Evolutionary conservation across 139 green algal genomes (phyloP).

Genomic region (Trebouxia sp.): DNA sequence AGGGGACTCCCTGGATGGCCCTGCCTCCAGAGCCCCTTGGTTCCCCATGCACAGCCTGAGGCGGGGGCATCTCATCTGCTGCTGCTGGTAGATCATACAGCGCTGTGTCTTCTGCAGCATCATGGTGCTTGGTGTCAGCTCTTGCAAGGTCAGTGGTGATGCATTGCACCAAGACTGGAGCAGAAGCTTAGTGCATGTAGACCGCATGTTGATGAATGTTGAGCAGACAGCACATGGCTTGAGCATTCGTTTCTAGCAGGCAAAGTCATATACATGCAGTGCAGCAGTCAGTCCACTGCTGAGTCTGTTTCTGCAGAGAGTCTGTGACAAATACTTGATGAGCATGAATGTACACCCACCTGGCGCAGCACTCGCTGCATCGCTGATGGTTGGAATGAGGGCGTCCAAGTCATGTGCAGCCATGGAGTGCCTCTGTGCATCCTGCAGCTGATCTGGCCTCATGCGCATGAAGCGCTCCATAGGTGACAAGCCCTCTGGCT

Average conservation of each 20-base stretch:
- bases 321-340: too few relatives aligned
- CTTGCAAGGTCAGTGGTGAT: too few relatives aligned
- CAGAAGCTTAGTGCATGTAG: too few relatives aligned
- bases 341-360: too few relatives aligned
- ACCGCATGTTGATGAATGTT: too few relatives aligned
- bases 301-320: too few relatives aligned
- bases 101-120: background rate
- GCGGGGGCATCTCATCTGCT: conserved; percentile 2
- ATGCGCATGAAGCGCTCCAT: conserved; percentile 30
- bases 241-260: too few relatives aligned
- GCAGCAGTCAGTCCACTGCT: too few relatives aligned
- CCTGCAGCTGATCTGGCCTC: background rate
- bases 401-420: background rate
- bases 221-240: too few relatives aligned
- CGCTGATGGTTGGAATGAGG: background rate
- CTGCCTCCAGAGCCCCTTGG: background rate
- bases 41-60: background rate
- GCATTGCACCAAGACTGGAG: too few relatives aligned
- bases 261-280: too few relatives aligned
- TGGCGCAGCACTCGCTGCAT: background rate
- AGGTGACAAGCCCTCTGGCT: background rate
- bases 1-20: background rate
- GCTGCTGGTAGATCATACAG: background rate
- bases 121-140: background rate
- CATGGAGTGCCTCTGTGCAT: conserved; percentile 12